Evolutionary conservation across 2,329 filamentous ascomycete species (phyloP).

Genomic region (Podosphaera xanthii): DNA sequence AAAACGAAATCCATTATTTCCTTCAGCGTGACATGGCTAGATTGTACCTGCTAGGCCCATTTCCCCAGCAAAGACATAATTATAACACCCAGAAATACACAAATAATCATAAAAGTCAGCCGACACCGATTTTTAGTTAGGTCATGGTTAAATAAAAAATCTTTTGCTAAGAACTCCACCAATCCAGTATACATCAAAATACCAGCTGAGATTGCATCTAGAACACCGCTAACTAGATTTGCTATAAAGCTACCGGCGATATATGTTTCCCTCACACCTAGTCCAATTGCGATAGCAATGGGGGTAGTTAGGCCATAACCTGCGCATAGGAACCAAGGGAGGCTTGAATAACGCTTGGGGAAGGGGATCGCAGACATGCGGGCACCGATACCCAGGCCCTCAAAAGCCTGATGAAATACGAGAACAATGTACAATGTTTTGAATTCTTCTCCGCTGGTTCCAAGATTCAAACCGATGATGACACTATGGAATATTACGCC

Average conservation of each 20-base stretch:
- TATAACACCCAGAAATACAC: slow-evolving; percentile 20
- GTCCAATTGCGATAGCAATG: slow-evolving; percentile 25
- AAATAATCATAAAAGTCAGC: slow-evolving; percentile 20
- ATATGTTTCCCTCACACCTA: slow-evolving; percentile 23
- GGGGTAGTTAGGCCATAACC: slow-evolving; percentile 29
- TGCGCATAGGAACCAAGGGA: slow-evolving; percentile 26
- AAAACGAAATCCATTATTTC: not conserved
- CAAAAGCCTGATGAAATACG: slow-evolving; percentile 40
- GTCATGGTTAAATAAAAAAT: slow-evolving; percentile 26
- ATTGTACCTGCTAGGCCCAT: slow-evolving; percentile 18
- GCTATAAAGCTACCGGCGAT: slow-evolving; percentile 20
- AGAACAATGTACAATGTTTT: slow-evolving; percentile 33
- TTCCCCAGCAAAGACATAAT: slow-evolving; percentile 28
- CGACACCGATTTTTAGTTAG: slow-evolving; percentile 18
- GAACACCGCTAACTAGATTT: slow-evolving; percentile 22
- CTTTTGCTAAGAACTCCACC: slow-evolving; percentile 25
- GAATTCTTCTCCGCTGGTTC: slow-evolving; percentile 29
- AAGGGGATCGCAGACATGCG: slow-evolving; percentile 34
- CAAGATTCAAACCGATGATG: slow-evolving; percentile 39
- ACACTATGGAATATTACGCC: slow-evolving; percentile 39
- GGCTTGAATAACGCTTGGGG: slow-evolving; percentile 19
- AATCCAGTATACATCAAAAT: slow-evolving; percentile 27
- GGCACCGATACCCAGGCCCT: slow-evolving; percentile 38
- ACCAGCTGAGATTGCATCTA: slow-evolving; percentile 25
- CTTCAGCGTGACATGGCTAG: not conserved